A percentile compares a stretch with the other conserved stretches of the same genome.
Evolutionary conservation across 345 rosid genomes (phyloP).

Genomic region (Excoecaria cochinchinensis): DNA sequence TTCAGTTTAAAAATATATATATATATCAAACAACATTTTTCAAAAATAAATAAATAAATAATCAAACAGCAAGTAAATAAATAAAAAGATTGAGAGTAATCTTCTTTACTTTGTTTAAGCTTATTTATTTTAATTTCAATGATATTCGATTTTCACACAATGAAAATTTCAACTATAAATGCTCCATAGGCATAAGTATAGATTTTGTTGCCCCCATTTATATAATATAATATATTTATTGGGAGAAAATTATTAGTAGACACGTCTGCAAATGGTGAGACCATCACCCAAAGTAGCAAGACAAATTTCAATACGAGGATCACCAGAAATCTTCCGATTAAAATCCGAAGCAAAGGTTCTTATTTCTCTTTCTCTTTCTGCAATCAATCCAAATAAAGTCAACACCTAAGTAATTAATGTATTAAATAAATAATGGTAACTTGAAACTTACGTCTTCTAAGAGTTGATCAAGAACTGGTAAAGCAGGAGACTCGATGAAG

Average conservation of each 20-base stretch:
- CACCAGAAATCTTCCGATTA: constrained; percentile 48
- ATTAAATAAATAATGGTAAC: background rate
- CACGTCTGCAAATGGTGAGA: background rate
- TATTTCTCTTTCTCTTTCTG: constrained; percentile 21
- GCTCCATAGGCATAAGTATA: too few relatives aligned
- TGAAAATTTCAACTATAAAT: too few relatives aligned
- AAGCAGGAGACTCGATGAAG: constrained; percentile 37
- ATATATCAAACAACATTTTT: too few relatives aligned
- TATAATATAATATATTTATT: too few relatives aligned
- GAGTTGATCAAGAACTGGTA: constrained; percentile 36
- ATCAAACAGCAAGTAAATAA: too few relatives aligned
- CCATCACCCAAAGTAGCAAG: constrained; percentile 14
- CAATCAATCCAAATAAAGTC: constrained; percentile 49
- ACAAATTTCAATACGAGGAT: constrained; percentile 49
- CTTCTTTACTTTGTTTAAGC: too few relatives aligned
- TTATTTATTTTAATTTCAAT: too few relatives aligned
- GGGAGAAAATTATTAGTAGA: background rate
- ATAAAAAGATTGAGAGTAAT: too few relatives aligned
- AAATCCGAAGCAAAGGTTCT: constrained; percentile 36
- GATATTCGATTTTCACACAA: too few relatives aligned
- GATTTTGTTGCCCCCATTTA: too few relatives aligned
- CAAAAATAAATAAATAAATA: too few relatives aligned
- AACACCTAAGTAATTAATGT: constrained; percentile 36
- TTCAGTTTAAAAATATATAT: too few relatives aligned
- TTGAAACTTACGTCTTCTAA: constrained; percentile 26